These are phyloP conservation scores for Aspergillus sclerotioniger DNA, from an alignment of 495 filamentous ascomycete genomes.

Conservation along the genomic window DNA sequence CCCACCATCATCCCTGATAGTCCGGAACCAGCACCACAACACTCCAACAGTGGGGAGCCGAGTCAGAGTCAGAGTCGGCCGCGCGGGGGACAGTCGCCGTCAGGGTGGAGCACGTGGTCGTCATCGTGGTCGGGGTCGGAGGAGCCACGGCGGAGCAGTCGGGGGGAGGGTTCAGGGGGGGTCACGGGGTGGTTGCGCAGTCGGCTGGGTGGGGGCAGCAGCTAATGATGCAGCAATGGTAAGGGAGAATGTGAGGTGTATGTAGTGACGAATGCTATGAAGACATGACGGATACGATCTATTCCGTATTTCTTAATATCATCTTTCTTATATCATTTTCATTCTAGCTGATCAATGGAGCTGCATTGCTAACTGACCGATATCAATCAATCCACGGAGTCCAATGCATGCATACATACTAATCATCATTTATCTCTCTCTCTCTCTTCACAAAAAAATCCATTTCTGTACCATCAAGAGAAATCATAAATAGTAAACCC, in stretches of 20 bases:
- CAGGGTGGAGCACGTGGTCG: conserved; percentile 1
- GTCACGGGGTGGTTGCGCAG: conserved; percentile 39
- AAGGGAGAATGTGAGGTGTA: conserved; percentile 8
- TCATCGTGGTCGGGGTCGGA: not conserved
- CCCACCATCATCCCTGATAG: conserved; percentile 31
- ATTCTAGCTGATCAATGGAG: no score
- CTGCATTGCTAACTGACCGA: no score
- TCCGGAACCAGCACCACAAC: conserved; percentile 22
- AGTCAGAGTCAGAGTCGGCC: not conserved
- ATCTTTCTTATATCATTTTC: no score
- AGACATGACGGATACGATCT: no score
- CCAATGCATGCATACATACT: no score
- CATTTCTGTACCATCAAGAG: no score
- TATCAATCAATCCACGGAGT: no score
- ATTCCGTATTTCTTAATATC: no score
- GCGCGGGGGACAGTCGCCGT: not conserved
- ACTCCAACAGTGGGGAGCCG: conserved; percentile 5
- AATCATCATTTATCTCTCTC: no score
- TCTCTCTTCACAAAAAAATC: no score
- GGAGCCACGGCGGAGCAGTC: conserved; percentile 18
- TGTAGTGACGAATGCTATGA: no score
- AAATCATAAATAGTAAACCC: no score
- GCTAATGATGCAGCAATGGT: conserved; percentile 9
- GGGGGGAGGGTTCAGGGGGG: conserved; percentile 31
- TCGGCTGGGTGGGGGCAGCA: conserved; percentile 33